Percentiles rank a stretch among this genome's conserved stretches.
These are phyloP conservation scores for Colletotrichum liaoningense DNA, from an alignment of 2,329 filamentous ascomycete species.

Conservation along the genomic window DNA sequence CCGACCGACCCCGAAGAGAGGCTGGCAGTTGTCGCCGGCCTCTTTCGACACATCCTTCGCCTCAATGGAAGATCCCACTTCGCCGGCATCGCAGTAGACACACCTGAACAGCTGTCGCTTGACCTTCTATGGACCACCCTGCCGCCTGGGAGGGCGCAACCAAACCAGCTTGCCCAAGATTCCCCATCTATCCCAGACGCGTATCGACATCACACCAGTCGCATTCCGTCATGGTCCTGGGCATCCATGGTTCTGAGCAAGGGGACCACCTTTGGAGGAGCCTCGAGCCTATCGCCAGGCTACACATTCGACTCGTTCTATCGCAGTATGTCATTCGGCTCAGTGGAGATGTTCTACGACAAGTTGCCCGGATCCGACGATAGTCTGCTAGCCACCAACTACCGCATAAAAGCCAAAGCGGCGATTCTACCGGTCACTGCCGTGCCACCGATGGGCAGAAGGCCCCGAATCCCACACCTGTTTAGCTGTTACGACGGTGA, in stretches of 20 bases:
- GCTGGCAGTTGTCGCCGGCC: not conserved
- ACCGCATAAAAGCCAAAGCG: not conserved
- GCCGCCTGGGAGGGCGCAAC: not conserved
- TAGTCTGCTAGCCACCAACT: not conserved
- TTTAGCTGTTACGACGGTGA: not conserved
- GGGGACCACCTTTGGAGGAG: not conserved
- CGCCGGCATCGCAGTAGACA: not conserved
- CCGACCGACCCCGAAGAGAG: not conserved
- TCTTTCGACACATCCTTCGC: not conserved
- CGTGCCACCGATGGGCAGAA: not conserved
- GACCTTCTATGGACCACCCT: slow-evolving; percentile 3
- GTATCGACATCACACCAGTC: not conserved
- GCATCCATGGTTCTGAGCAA: slow-evolving; percentile 13
- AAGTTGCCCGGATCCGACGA: not conserved
- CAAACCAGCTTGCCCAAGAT: not conserved
- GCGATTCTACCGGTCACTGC: not conserved
- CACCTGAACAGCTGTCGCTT: not conserved
- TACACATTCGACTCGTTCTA: not conserved
- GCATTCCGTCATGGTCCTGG: slow-evolving; percentile 26
- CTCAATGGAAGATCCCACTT: not conserved
- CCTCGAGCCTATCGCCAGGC: not conserved
- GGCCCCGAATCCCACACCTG: not conserved
- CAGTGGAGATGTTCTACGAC: not conserved
- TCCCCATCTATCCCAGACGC: not conserved
- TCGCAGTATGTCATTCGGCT: not conserved